Evolutionary conservation across 345 rosid species (phyloP), one percentile per base, ranked within the genome.

Genomic region (Populus deltoides): DNA sequence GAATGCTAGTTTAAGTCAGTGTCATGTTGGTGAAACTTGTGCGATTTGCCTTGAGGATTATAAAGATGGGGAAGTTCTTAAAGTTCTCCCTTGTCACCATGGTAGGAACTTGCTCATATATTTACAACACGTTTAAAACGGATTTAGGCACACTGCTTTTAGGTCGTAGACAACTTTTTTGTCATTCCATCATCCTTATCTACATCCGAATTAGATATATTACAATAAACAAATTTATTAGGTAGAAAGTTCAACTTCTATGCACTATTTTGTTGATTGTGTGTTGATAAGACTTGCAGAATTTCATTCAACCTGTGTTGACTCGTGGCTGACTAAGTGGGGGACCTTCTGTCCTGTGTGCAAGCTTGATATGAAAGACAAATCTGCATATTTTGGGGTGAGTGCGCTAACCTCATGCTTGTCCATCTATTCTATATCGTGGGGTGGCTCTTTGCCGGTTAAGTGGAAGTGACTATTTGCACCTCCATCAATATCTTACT

Each of bases 291-390:
- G 29, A 38, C 27, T 70, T 86, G 86, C 90, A 91, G 96, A 87
- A 70, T 91, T 87, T 86, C 98, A 91, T 86, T 81, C 90, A 70
- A 81, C 70, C 69, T 89, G 94, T 77, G 88, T 89, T 70, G 93
- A 85, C 67, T 86, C 92, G 18, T 93, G 96, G 97, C 87, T 93
- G 89, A 87, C 90, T 41, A 89, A 90, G 78, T 88, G 93, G 91
- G 92, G 91, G 45, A 87, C 90, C 80, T 86, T 85, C 75, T 90
- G 98, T 86, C 97, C 96, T 1, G 88, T 91, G n/a, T 93, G 94
- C 89, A 93, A 90, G 85, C 88, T 87, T 72, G 94, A 93, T 71
- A 81, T 91, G 78, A 87, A 86, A 80, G 77, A 80, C 36, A 71
- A 82, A 59, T 62, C 41, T 75, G 24, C 82, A 41, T 73, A 82